phyloP scores from a whole-genome alignment of 179 eudicot genomes.

The Vitellaria paradoxa region DNA sequence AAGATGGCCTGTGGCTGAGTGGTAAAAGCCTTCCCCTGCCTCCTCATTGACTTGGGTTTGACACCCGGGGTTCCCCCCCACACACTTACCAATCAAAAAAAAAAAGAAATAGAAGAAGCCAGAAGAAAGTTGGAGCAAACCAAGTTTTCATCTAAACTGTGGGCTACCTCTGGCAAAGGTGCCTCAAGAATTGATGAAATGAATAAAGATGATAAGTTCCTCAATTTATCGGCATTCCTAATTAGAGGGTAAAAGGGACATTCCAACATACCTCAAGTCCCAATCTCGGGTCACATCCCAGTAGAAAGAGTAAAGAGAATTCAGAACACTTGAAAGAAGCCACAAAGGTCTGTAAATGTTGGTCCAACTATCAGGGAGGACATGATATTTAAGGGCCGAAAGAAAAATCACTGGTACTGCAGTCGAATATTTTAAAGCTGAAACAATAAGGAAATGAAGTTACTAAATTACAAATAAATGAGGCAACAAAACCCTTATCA shows the following conservation, averaged over 20 bases:
- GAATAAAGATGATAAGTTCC: not conserved
- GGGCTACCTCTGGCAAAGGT: not conserved
- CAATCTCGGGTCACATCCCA: constrained; percentile 98
- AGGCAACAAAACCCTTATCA: not conserved
- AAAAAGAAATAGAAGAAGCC: not conserved
- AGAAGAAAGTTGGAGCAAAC: not conserved
- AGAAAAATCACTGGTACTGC: constrained; percentile 96
- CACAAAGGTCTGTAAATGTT: constrained; percentile 82
- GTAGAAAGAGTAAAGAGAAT: constrained; percentile 89
- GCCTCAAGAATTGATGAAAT: not conserved
- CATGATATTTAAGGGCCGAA: constrained; percentile 94
- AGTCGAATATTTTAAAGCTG: constrained; percentile 96
- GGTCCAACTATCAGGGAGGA: constrained; percentile 83
- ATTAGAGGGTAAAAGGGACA: not conserved
- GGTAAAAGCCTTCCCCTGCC: too few species aligned
- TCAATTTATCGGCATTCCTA: not conserved
- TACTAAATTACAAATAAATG: constrained; percentile 12
- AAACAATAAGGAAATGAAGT: constrained; percentile 28
- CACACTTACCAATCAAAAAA: too few species aligned
- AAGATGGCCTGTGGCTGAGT: too few species aligned
- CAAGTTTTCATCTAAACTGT: not conserved
- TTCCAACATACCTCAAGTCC: constrained; percentile 81
- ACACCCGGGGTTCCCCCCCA: too few species aligned
- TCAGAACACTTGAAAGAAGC: constrained; percentile 76
- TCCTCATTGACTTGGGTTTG: too few species aligned